Percentiles rank a stretch among this genome's conserved stretches.
Evolutionary conservation across 176 grass and related monocot genomes (phyloP).

Genomic region (Oryza meyeriana): DNA sequence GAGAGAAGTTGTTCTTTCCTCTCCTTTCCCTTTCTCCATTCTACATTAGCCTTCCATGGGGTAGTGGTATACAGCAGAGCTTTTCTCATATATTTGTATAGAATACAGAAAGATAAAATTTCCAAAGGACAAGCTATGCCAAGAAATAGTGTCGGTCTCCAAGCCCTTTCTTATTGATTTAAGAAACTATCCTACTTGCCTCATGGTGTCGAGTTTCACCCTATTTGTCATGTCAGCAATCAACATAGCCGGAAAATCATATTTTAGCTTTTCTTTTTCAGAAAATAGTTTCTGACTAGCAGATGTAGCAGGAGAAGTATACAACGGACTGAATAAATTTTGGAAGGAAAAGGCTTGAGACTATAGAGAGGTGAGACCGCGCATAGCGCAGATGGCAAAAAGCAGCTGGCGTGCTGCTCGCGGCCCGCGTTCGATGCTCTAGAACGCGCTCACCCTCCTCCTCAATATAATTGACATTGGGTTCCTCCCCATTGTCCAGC

Average conservation of each 20-base stretch:
- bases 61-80: background rate
- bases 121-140: background rate
- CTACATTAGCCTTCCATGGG: background rate
- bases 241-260: background rate
- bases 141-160: slow-evolving; percentile 8
- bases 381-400: too few species aligned
- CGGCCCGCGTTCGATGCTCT: too few species aligned
- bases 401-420: too few species aligned
- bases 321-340: background rate
- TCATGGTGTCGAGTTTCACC: background rate
- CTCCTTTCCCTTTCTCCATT: background rate
- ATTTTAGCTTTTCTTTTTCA: background rate
- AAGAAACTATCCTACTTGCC: background rate
- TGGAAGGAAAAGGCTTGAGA: background rate
- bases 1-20: background rate
- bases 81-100: background rate
- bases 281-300: background rate
- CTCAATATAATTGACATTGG: too few species aligned
- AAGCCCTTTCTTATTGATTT: background rate
- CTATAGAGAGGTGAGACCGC: background rate
- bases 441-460: too few species aligned
- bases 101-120: background rate
- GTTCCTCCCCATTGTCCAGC: too few species aligned
- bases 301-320: background rate
- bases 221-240: background rate